Evolutionary conservation across 78 protist genomes (phyloP), one percentile per base, ranked within the genome.

Genomic region (Chrysochromulina parva): DNA sequence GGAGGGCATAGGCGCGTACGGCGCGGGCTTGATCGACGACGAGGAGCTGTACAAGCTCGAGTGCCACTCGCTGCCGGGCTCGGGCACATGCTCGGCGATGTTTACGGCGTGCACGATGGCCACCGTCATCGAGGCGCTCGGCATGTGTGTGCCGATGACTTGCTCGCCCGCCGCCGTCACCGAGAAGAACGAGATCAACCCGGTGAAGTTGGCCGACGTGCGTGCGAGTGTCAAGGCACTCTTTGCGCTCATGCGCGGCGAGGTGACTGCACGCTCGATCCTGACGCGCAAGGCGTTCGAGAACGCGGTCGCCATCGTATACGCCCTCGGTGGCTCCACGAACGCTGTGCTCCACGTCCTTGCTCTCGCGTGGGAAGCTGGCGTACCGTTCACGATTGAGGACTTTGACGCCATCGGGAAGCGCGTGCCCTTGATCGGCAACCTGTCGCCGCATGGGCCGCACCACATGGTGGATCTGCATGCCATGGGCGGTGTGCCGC

Each of bases 81-180:
- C 53, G 14, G 78, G 78, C 14, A 7, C 52, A 38, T 69, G 78
- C 78, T 24, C 53, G 26, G 78, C 53, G 11, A 69, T 69, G 78
- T 69, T 69, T 14, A 69, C 78, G 38, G 78, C 78, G 78, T 28
- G 50, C 78, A 69, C 78, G 78, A 69, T 24, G 38, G 78, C 38
- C 50, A 6, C 78, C 28, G 78, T 69, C 13, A 3, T 69, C 78
- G 78, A 69, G 50, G 78, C 78, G 78, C 38, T 22, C 26, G 38
- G 73, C n/a, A 66, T 13, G 38, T 4, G n/a, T 17, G 10, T 13
- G n/a, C 38, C 38, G 73, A 20, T 13, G 38, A 66, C 73, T 4
- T 13, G 38, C 73, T 4, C 38, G 38, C 73, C 73, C 17, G n/a
- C 73, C 4, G 16, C 73, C 9, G 38, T 66, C 13, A 13, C 62